Evolutionary conservation across 768 basidiomycete species (phyloP).

Genomic region (Boletus vinaceobasis): DNA sequence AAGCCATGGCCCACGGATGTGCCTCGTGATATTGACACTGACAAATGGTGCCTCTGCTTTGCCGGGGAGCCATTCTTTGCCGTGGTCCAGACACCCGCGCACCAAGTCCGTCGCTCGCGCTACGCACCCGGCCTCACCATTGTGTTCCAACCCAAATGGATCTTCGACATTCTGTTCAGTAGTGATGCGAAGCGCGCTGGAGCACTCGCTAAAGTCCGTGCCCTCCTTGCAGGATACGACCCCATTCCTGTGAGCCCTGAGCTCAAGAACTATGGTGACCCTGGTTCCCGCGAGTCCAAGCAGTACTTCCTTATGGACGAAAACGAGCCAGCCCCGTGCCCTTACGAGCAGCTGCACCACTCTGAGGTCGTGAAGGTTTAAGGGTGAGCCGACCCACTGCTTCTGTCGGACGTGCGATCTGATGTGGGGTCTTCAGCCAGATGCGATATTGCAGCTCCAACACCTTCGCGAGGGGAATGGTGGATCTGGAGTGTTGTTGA

Average conservation of each 20-base stretch:
- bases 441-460: not conserved
- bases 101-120: conserved; percentile 22
- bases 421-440: not conserved
- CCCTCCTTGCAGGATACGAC: conserved; percentile 17
- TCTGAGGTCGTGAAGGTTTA: conserved; percentile 5
- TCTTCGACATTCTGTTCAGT: conserved; percentile 22
- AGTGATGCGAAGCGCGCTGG: conserved; percentile 16
- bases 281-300: conserved; percentile 19
- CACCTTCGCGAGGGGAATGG: conserved; percentile 3
- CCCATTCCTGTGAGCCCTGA: conserved; percentile 22
- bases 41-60: conserved; percentile 23
- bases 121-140: conserved; percentile 18
- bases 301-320: conserved; percentile 24
- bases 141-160: conserved; percentile 26
- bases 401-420: not conserved
- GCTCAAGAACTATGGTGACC: conserved; percentile 22
- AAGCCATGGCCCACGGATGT: conserved; percentile 14
- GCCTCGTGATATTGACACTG: conserved; percentile 21
- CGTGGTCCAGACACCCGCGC: conserved; percentile 20
- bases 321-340: conserved; percentile 18
- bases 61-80: conserved; percentile 20
- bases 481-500: not conserved
- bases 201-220: conserved; percentile 17
- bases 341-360: conserved; percentile 9
- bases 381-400: not conserved